Evolutionary conservation across 202 grass and related monocot species (phyloP), one percentile per base, ranked within the genome.

Genomic region (Saccharum hybrid): DNA sequence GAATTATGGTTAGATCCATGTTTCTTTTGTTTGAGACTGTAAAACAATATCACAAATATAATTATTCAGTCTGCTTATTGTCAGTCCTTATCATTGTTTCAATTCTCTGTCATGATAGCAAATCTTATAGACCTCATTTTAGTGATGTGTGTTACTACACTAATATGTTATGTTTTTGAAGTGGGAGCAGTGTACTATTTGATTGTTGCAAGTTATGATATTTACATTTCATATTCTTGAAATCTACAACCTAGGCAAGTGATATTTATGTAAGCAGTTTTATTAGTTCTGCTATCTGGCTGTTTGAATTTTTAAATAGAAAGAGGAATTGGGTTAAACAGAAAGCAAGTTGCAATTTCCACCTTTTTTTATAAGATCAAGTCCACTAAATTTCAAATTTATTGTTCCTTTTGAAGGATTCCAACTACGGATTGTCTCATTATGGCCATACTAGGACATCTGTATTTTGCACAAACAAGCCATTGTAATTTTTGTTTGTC

Each of bases 161-260:
- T 56, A 36, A 72, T 34, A 54, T 74, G 31, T 12, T 15, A 42
- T 62, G 61, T 40, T 40, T 60, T 45, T 5, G 7, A 64, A 43
- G 23, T 63, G 38, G 59, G 37, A 10, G 8, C 59, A 77, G 7
- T 22, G 3, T 31, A 43, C 59, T 63, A 23, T 76, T 57, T 45
- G 59, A 77, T 77, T 8, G 14, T 64, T 21, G 8, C 59, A 77
- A 45, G 15, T 45, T 31, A 11, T 77, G 38, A 33, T 36, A 36
- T 74, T 64, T 46, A 64, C 16, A 45, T 63, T 71, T 45, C 21
- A 46, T 28, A 42, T 30, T 63, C 21, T 75, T 77, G 12, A 77
- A 42, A 63, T 63, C 74, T 43, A 43, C 74, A 28, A 63, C 10
- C 56, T 77, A 63, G 74, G 37, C 74, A 76, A 76, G 52, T 23